Evolutionary conservation across 2,329 filamentous ascomycete genomes (phyloP).

Genomic region (Lecanicillium sp.): DNA sequence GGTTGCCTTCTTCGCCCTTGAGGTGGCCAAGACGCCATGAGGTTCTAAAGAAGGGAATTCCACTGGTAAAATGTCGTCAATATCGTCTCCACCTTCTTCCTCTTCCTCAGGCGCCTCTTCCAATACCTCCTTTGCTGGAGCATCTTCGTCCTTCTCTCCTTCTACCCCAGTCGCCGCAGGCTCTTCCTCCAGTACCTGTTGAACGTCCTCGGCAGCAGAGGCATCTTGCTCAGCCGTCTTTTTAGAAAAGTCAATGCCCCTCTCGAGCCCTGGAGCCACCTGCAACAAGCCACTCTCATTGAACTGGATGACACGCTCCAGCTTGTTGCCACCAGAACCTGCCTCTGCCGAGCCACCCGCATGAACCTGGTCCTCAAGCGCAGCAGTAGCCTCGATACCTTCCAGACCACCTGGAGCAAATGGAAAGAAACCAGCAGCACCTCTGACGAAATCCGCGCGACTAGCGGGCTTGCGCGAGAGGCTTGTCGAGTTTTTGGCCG

Average conservation of each 20-base stretch:
- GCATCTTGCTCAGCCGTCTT: conserved; percentile 47
- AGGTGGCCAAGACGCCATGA: conserved; percentile 64
- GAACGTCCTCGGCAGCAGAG: conserved; percentile 60
- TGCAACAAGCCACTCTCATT: conserved; percentile 71
- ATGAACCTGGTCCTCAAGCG: conserved; percentile 68
- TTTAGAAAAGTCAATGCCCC: conserved; percentile 66
- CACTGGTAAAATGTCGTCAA: conserved; percentile 80
- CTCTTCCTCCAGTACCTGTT: conserved; percentile 49
- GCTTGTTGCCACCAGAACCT: conserved; percentile 41
- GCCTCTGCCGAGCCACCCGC: conserved; percentile 36
- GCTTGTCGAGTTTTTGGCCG: conserved; percentile 91
- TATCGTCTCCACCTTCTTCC: conserved; percentile 50
- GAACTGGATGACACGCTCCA: conserved; percentile 84
- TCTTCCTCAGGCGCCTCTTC: conserved; percentile 25
- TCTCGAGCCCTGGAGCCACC: conserved; percentile 69
- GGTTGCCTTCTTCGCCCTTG: conserved; percentile 63
- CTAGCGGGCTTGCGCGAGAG: conserved; percentile 77
- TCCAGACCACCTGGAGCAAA: conserved; percentile 89
- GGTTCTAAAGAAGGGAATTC: conserved; percentile 91
- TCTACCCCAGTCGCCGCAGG: conserved; percentile 31
- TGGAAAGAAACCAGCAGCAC: conserved; percentile 87
- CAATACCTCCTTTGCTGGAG: conserved; percentile 18
- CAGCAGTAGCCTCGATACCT: conserved; percentile 75
- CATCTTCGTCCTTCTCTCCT: conserved; percentile 20
- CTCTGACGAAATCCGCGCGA: conserved; percentile 83